Evolutionary conservation across 768 basidiomycete genomes (phyloP), one percentile per base, ranked within the genome.

Genomic region (Mycena epipterygia): DNA sequence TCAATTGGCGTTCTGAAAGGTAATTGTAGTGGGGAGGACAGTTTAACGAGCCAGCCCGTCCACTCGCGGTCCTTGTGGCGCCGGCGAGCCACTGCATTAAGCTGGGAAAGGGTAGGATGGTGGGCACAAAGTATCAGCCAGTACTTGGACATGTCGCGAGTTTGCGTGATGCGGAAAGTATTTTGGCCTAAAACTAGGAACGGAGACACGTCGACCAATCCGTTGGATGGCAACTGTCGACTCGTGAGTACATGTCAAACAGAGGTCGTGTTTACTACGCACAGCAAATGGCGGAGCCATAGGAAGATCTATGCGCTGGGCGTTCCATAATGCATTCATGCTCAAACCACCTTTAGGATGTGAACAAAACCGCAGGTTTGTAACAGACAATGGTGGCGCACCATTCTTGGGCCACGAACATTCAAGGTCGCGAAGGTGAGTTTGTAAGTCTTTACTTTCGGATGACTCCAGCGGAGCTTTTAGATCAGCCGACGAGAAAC

Each of bases 151-250:
- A 88, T 76, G 72, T 87, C 86, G 23, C 76, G 77, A 33, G 73
- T 76, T 60, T 89, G 89, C 35, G 68, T 73, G 35, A 91, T 79
- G 64, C 83, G 78, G 12, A 90, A 74, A 0, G 62, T 77, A 70
- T 90, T 90, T 12, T 75, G 48, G 23, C 88, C 89, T 0, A 58
- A 42, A 21, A 67, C 74, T 27, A 88, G 68, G 61, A 87, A 84
- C 21, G 81, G 80, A 2, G 88, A 88, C 14, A 91, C 53, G 69
- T 91, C 90, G 25, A 90, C 82, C 21, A 86, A 78, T 67, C 81
- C 83, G 51, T 90, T 84, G 1, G 85, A 80, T 9, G 84, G 86
- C 29, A 85, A 68, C 89, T 89, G 73, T 27, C 33, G 49, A 35
- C 33, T 30, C 25, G 33, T 57, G 49, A 49, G 33, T 42, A 68